phyloP scores from a whole-genome alignment of 805 yeast species.

The Phaffomyces antillensis region DNA sequence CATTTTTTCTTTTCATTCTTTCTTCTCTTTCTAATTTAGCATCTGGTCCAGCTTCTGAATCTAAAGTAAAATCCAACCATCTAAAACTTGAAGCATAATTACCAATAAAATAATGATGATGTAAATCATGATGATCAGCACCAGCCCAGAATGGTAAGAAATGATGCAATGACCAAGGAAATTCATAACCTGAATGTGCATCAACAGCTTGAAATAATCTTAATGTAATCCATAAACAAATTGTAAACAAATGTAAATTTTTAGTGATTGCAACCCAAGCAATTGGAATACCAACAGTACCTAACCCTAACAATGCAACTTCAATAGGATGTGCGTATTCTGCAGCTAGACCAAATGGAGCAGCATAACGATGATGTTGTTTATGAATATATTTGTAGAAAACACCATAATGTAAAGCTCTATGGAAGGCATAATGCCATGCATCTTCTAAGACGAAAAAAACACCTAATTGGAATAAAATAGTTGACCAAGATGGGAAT shows the following conservation, averaged over 20 bases:
- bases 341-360: constrained; percentile 94
- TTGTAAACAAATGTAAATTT: constrained; percentile 76
- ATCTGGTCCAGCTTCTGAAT: constrained; percentile 82
- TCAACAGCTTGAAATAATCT: constrained; percentile 94
- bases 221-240: constrained; percentile 76
- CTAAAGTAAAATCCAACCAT: constrained; percentile 84
- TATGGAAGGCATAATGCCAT: constrained; percentile 95
- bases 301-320: constrained; percentile 82
- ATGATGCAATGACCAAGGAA: constrained; percentile 91
- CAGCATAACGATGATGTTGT: constrained; percentile 95
- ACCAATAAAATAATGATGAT: constrained; percentile 91
- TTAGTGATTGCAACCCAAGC: constrained; percentile 69
- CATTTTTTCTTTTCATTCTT: constrained; percentile 33
- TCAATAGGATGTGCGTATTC: constrained; percentile 98
- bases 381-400: constrained; percentile 90
- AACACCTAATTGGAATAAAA: constrained; percentile 58
- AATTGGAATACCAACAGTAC: constrained; percentile 92
- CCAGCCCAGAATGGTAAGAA: constrained; percentile 96
- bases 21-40: constrained; percentile 67
- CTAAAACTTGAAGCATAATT: constrained; percentile 91
- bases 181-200: constrained; percentile 94
- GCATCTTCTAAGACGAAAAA: constrained; percentile 84
- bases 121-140: constrained; percentile 95
- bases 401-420: constrained; percentile 77
- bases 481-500: constrained; percentile 59